These are phyloP conservation scores for Fusarium luffae DNA, from an alignment of 2,329 filamentous ascomycete species.

Conservation along the genomic window DNA sequence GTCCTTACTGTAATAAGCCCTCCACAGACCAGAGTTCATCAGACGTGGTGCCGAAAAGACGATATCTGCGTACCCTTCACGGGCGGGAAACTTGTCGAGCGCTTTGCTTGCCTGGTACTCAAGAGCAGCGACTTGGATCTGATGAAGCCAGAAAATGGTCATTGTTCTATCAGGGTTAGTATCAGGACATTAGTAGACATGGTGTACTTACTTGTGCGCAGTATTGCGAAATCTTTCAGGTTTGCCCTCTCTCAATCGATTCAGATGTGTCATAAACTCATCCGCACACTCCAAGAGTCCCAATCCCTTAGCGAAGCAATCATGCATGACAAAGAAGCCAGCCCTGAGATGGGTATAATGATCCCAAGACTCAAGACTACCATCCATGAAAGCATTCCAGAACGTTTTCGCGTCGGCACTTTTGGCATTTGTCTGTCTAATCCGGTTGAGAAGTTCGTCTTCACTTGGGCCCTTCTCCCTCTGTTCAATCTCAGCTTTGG, in stretches of 20 bases:
- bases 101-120: slow-evolving; percentile 35
- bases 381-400: slow-evolving; percentile 45
- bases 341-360: slow-evolving; percentile 50
- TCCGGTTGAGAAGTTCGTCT: slow-evolving; percentile 20
- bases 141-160: slow-evolving; percentile 51
- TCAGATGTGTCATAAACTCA: slow-evolving; percentile 47
- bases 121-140: slow-evolving; percentile 48
- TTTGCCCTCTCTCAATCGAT: slow-evolving; percentile 40
- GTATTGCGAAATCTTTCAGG: slow-evolving; percentile 50
- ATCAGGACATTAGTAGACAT: accelerated
- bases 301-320: slow-evolving; percentile 39
- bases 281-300: slow-evolving; percentile 46
- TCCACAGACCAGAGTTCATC: slow-evolving; percentile 49
- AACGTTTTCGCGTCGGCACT: slow-evolving; percentile 34
- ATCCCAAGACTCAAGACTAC: slow-evolving; percentile 47
- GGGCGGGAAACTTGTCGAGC: slow-evolving; percentile 19
- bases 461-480: slow-evolving; percentile 26
- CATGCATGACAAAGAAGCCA: slow-evolving; percentile 48
- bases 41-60: slow-evolving; percentile 43
- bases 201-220: slow-evolving; percentile 45
- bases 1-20: slow-evolving; percentile 48
- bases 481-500: slow-evolving; percentile 9
- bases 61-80: slow-evolving; percentile 41
- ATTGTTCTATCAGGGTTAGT: slow-evolving; percentile 41
- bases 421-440: slow-evolving; percentile 19